Base-by-base conservation (phyloP, 2,329 filamentous ascomycete species). In the Cladophialophora chaetospira region DNA sequence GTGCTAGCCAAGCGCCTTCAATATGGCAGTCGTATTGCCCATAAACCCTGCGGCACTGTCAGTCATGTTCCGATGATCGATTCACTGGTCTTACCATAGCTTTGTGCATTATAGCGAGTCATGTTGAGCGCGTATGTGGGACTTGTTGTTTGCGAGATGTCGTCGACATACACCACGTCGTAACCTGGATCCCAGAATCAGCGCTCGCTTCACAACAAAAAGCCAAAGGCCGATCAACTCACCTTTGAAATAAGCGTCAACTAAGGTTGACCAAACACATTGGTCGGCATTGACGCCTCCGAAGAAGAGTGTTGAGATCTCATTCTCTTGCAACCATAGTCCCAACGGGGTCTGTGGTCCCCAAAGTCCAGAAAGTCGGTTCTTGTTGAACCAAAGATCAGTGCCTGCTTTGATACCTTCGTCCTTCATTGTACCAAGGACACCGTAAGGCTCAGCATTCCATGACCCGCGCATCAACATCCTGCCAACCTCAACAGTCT, bases 241-340 rank as follows among this genome's bases (percentile, higher is more conserved):
- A 0, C 82, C 82, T 55, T 74, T 76, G 64, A 75, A 79, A 63
- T 80, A 82, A 2, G 77, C 79, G 69, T 85, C 81, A 45, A 74
- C 71, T 54, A 83, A 69, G 4, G 80, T 83, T 0, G 80, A 79
- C 35, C 78, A 72, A 13, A 85, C 82, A 64, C 82, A 85, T 66
- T 84, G 82, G 68, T 85, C 82, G 4, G 82, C 83, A 65, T 85
- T 85, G n/a, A 84, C 82, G 0, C 82, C 82, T 0, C 79, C 71
- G 61, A 84, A 83, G 19, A 86, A 65, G 38, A 84, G 66, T 11
- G 80, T 84, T 35, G 61, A 75, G 55, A 74, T 73, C 0, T 71
- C 70, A 47, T 72, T 61, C 44, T 68, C 55, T 49, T 72, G 64
- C 54, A 83, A 65, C 35, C 71, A 75, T 36, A 69, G 66, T 55